A percentile compares a stretch with the other conserved stretches of the same genome.
These are phyloP conservation scores for Incumbomyces delicatus DNA, from an alignment of 2,329 filamentous ascomycete species.

Conservation along the genomic window DNA sequence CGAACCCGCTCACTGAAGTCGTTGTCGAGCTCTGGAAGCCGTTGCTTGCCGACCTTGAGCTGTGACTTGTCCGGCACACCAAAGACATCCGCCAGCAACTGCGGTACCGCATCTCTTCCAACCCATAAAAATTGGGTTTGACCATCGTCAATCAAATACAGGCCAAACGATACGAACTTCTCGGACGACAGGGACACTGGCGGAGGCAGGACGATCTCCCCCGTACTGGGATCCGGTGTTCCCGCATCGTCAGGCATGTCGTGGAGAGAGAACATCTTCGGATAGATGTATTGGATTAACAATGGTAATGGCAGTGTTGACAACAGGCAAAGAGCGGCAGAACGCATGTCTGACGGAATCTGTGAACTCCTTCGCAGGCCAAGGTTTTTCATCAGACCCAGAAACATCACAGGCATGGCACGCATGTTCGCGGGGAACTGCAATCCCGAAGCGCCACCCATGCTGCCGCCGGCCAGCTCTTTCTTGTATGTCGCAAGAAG, in stretches of 20 bases:
- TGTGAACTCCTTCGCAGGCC: constrained; percentile 86
- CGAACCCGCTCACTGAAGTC: constrained; percentile 95
- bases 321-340: constrained; percentile 84
- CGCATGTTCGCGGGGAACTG: constrained; percentile 91
- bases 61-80: constrained; percentile 73
- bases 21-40: constrained; percentile 77
- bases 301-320: constrained; percentile 86
- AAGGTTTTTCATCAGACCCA: constrained; percentile 93
- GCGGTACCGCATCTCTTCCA: constrained; percentile 82
- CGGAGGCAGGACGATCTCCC: constrained; percentile 79
- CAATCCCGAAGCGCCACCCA: constrained; percentile 71
- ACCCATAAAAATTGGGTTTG: constrained; percentile 98
- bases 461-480: constrained; percentile 88
- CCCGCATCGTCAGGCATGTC: constrained; percentile 96
- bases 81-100: constrained; percentile 82
- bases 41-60: constrained; percentile 82
- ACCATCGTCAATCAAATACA: constrained; percentile 94
- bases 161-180: constrained; percentile 73
- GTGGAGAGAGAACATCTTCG: constrained; percentile 73
- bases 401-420: constrained; percentile 78
- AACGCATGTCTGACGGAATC: constrained; percentile 87
- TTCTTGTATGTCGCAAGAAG: constrained; percentile 93
- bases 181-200: constrained; percentile 79
- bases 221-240: constrained; percentile 71
- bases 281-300: constrained; percentile 86